A percentile compares a stretch with the other conserved stretches of the same genome.
Conservation (phyloP, 2,329 filamentous ascomycete genomes). For the Aspergillus unguis region DNA sequence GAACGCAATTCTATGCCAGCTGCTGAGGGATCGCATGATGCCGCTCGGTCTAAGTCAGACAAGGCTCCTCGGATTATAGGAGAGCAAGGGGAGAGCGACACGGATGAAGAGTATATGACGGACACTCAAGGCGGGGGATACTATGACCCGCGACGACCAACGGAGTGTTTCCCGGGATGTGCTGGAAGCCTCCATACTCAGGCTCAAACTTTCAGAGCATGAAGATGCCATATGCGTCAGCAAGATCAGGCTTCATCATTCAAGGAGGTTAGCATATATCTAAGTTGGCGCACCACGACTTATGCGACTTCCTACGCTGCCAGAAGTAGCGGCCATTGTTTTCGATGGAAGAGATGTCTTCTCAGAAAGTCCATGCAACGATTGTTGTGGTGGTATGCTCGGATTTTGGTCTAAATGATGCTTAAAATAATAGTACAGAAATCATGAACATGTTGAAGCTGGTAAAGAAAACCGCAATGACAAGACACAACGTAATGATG, state of each 20-base stretch:
- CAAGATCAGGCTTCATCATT: no score
- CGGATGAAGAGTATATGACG: conserved; percentile 61
- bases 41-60: background rate
- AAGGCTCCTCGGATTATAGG: conserved; percentile 3
- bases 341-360: background rate
- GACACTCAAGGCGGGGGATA: conserved; percentile 40
- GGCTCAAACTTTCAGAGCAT: background rate
- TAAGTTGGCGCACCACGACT: background rate
- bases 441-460: conserved; percentile 13
- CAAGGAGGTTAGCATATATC: background rate
- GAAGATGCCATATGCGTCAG: background rate
- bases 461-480: conserved; percentile 17
- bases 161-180: conserved; percentile 46
- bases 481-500: conserved; percentile 32
- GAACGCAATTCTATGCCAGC: conserved; percentile 30
- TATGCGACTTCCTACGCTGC: no score
- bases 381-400: conserved; percentile 1
- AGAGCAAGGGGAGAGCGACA: conserved; percentile 65
- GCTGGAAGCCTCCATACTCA: conserved; percentile 15
- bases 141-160: conserved; percentile 53
- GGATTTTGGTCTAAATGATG: conserved; percentile 17
- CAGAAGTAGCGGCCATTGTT: no score
- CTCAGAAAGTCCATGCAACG: background rate
- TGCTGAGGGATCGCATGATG: conserved; percentile 13
- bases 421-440: conserved; percentile 26